Conservation (phyloP, 2,329 filamentous ascomycete genomes). For the Curvularia spicifera region DNA sequence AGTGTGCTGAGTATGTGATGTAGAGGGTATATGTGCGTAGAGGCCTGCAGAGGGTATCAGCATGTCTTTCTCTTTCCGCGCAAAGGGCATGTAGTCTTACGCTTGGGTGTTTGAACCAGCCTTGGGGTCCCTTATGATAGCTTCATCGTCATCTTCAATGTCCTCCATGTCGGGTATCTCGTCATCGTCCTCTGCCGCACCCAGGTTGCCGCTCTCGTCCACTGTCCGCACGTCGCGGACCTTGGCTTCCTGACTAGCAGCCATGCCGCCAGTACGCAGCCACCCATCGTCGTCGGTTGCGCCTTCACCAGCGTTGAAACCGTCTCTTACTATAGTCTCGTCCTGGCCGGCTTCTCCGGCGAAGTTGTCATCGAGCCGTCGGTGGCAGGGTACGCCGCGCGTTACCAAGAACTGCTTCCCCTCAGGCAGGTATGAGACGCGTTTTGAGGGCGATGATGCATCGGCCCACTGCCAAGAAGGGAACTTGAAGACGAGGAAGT, state of each 20-base stretch:
- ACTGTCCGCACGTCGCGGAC: slow-evolving; percentile 84
- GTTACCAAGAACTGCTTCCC: slow-evolving; percentile 97
- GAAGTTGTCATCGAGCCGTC: slow-evolving; percentile 90
- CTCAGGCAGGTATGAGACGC: slow-evolving; percentile 79
- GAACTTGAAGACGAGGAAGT: slow-evolving; percentile 99
- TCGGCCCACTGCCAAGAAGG: slow-evolving; percentile 97
- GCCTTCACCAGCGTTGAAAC: slow-evolving; percentile 62
- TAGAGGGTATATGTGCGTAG: slow-evolving; percentile 96
- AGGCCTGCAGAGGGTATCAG: slow-evolving; percentile 60
- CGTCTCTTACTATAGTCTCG: slow-evolving; percentile 83
- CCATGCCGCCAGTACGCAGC: slow-evolving; percentile 84
- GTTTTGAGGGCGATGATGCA: slow-evolving; percentile 79
- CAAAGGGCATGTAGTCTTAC: slow-evolving; percentile 52
- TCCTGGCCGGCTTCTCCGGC: slow-evolving; percentile 86
- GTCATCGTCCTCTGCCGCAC: slow-evolving; percentile 71
- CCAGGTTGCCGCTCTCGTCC: slow-evolving; percentile 86
- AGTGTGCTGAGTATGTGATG: slow-evolving; percentile 97
- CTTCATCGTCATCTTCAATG: slow-evolving; percentile 90
- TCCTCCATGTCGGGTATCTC: slow-evolving; percentile 99
- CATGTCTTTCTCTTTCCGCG: not conserved
- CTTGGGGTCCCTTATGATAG: slow-evolving; percentile 76
- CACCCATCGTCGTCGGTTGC: slow-evolving; percentile 79
- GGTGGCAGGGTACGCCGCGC: slow-evolving; percentile 90
- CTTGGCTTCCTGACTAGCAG: slow-evolving; percentile 76
- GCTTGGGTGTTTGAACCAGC: slow-evolving; percentile 58